Evolutionary conservation across 257 asterid species (phyloP).

Genomic region (Cruciata laevipes): DNA sequence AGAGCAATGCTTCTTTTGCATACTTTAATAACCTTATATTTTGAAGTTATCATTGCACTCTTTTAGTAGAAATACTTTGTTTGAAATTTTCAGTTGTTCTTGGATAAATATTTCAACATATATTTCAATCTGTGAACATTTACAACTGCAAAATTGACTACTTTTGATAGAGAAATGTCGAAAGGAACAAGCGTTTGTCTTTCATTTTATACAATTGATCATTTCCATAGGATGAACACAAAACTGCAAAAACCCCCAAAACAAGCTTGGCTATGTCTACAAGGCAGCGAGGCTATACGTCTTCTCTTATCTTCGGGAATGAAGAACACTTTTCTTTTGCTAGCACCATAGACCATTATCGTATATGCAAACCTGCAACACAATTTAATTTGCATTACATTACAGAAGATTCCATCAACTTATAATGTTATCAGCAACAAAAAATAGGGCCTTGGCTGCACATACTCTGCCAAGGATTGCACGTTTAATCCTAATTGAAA

Average conservation of each 20-base stretch:
- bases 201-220: not conserved
- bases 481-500: too few species aligned
- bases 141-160: not conserved
- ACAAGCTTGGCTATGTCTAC: not conserved
- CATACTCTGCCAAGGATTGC: too few species aligned
- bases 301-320: not conserved
- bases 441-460: too few species aligned
- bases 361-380: conserved; percentile 6
- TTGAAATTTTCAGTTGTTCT: not conserved
- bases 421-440: not conserved
- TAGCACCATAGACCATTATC: not conserved
- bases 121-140: not conserved
- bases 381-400: not conserved
- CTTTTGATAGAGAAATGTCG: not conserved
- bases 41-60: not conserved
- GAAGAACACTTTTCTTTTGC: not conserved
- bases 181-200: not conserved
- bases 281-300: not conserved
- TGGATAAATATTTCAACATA: not conserved
- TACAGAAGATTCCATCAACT: not conserved
- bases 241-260: too few species aligned
- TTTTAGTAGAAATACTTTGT: not conserved
- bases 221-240: not conserved
- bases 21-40: too few species aligned
- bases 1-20: not conserved